Percentiles rank a stretch among this genome's conserved stretches.
These are phyloP conservation scores for Nemania sp. DNA, from an alignment of 2,329 filamentous ascomycete genomes.

Conservation along the genomic window DNA sequence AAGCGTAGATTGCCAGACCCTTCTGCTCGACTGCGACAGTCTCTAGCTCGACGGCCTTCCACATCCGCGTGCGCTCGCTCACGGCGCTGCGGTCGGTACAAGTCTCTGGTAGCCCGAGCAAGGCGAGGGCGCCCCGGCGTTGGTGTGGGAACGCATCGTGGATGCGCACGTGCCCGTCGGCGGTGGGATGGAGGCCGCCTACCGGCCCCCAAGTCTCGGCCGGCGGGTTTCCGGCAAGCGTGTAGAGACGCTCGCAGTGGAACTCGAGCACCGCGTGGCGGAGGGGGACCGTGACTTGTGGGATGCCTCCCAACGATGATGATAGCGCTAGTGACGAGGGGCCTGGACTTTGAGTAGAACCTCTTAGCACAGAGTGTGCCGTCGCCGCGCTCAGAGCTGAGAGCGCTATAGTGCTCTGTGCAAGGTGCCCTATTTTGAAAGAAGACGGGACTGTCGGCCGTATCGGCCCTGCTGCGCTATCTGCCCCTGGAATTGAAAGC, in stretches of 20 bases:
- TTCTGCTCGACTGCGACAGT: constrained; percentile 54
- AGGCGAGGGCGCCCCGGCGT: constrained; percentile 55
- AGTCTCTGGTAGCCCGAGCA: constrained; percentile 55
- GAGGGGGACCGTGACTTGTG: constrained; percentile 57
- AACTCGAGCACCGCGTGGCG: constrained; percentile 65
- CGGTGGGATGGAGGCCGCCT: constrained; percentile 63
- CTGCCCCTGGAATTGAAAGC: constrained; percentile 31
- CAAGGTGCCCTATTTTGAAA: constrained; percentile 65
- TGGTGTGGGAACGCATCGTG: constrained; percentile 68
- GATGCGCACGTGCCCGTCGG: constrained; percentile 65
- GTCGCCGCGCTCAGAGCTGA: constrained; percentile 64
- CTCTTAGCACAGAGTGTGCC: constrained; percentile 52
- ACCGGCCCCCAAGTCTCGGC: constrained; percentile 57
- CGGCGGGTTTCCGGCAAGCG: constrained; percentile 54
- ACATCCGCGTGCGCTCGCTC: constrained; percentile 52
- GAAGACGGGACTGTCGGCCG: constrained; percentile 59
- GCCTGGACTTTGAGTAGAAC: not conserved
- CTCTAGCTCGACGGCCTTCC: constrained; percentile 63
- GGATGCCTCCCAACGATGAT: constrained; percentile 40
- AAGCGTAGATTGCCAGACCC: constrained; percentile 60
- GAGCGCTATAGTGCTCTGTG: constrained; percentile 63
- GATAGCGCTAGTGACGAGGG: not conserved
- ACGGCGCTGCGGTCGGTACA: constrained; percentile 55
- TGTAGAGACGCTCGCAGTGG: constrained; percentile 63
- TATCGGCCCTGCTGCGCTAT: constrained; percentile 30